Evolutionary conservation across 2,329 filamentous ascomycete genomes (phyloP).

Genomic region (Epichloe sibirici): DNA sequence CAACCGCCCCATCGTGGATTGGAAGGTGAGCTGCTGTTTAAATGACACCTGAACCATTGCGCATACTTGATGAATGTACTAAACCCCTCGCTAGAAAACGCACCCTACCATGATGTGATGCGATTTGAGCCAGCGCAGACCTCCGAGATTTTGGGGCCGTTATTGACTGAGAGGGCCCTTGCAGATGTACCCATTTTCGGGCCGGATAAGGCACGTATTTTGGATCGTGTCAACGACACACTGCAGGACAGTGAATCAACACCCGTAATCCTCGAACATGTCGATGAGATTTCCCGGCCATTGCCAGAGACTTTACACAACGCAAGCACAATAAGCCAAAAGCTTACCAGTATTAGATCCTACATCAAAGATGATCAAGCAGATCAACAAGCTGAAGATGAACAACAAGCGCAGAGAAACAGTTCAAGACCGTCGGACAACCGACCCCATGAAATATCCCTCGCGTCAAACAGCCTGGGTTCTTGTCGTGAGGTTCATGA

Average conservation of each 20-base stretch:
- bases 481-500: conserved; percentile 49
- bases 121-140: conserved; percentile 44
- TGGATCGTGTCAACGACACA: conserved; percentile 28
- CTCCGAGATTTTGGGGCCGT: conserved; percentile 39
- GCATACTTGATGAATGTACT: conserved; percentile 3
- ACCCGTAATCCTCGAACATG: conserved; percentile 23
- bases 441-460: conserved; percentile 23
- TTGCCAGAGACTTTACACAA: conserved; percentile 30
- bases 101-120: conserved; percentile 43
- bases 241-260: conserved; percentile 23
- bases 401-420: conserved; percentile 13
- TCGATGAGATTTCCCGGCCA: conserved; percentile 20
- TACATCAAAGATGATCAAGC: conserved; percentile 21
- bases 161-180: conserved; percentile 41
- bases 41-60: background rate
- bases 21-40: conserved; percentile 28
- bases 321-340: conserved; percentile 33
- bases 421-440: conserved; percentile 18
- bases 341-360: conserved; percentile 33
- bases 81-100: conserved; percentile 27
- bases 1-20: conserved; percentile 44
- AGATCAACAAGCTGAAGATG: conserved; percentile 11
- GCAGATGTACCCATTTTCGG: conserved; percentile 46
- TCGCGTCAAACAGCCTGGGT: conserved; percentile 25
- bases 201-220: conserved; percentile 31